These are phyloP conservation scores for Clathrus columnatus DNA, from an alignment of 768 basidiomycete genomes.

Conservation along the genomic window DNA sequence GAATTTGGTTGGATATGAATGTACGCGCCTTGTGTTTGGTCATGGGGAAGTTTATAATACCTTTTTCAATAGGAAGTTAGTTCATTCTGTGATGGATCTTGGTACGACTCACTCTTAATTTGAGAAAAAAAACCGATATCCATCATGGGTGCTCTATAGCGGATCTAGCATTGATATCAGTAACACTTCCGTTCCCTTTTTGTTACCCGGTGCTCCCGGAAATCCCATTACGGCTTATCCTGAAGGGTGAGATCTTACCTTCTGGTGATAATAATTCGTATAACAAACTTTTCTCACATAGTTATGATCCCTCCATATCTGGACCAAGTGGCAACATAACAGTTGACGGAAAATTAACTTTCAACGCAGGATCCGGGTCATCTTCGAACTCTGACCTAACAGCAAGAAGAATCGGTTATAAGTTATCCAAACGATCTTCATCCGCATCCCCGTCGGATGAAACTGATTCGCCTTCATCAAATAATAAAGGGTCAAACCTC, in stretches of 20 bases:
- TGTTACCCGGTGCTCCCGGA: slow-evolving; percentile 50
- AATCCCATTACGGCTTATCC: slow-evolving; percentile 50
- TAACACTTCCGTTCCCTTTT: slow-evolving; percentile 44
- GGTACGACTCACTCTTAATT: slow-evolving; percentile 32
- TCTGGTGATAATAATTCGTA: no score
- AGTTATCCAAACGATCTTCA: not conserved
- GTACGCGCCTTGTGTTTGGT: not conserved
- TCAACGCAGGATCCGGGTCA: slow-evolving; percentile 23
- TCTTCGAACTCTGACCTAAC: not conserved
- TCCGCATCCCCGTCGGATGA: not conserved
- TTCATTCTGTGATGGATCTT: slow-evolving; percentile 58
- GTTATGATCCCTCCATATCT: slow-evolving; percentile 52
- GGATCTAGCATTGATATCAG: slow-evolving; percentile 50
- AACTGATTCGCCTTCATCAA: not conserved
- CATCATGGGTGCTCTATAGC: slow-evolving; percentile 22
- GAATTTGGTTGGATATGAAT: slow-evolving; percentile 68
- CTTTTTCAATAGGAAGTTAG: slow-evolving; percentile 30
- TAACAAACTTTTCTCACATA: slow-evolving; percentile 17
- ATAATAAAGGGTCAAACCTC: slow-evolving; percentile 23
- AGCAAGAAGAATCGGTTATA: not conserved
- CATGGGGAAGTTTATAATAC: not conserved
- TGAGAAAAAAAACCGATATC: not conserved
- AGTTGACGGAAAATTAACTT: slow-evolving; percentile 56
- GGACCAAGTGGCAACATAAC: slow-evolving; percentile 71
- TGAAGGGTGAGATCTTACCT: slow-evolving; percentile 43